Evolutionary conservation across 768 basidiomycete species (phyloP).

Genomic region (Russula sp.): DNA sequence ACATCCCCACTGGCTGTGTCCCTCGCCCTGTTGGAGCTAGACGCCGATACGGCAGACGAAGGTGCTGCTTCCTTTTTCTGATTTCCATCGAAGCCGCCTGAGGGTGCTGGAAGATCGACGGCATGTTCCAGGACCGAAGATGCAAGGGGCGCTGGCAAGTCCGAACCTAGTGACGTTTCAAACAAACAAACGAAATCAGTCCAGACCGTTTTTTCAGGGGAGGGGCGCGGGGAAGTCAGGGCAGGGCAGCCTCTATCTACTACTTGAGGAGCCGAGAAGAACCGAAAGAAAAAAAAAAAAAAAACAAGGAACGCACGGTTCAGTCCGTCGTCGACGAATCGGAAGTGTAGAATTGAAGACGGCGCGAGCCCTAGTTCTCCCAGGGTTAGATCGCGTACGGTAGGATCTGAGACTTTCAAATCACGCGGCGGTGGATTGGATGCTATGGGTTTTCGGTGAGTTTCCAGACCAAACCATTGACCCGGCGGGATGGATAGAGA

Average conservation of each 20-base stretch:
- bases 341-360: conserved; percentile 70
- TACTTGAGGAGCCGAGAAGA: neutral
- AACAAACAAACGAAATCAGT: neutral
- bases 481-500: neutral
- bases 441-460: conserved; percentile 44
- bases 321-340: conserved; percentile 67
- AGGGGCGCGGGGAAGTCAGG: neutral
- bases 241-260: no score
- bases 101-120: conserved; percentile 64
- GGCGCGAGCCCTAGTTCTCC: conserved; percentile 73
- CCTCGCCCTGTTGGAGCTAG: conserved; percentile 16
- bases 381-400: conserved; percentile 64
- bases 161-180: conserved; percentile 43
- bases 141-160: conserved; percentile 62
- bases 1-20: conserved; percentile 38
- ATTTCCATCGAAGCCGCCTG: conserved; percentile 36
- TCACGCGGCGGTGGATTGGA: conserved; percentile 82
- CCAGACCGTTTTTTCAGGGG: conserved; percentile 2
- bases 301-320: conserved; percentile 59
- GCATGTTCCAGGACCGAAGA: conserved; percentile 55
- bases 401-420: conserved; percentile 74
- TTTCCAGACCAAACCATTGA: neutral
- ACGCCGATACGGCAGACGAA: conserved; percentile 1
- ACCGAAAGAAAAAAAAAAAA: conserved; percentile 8
- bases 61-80: conserved; percentile 26